These are phyloP conservation scores for Stachybotrys echinatus DNA, from an alignment of 2,329 filamentous ascomycete species.

Conservation along the genomic window DNA sequence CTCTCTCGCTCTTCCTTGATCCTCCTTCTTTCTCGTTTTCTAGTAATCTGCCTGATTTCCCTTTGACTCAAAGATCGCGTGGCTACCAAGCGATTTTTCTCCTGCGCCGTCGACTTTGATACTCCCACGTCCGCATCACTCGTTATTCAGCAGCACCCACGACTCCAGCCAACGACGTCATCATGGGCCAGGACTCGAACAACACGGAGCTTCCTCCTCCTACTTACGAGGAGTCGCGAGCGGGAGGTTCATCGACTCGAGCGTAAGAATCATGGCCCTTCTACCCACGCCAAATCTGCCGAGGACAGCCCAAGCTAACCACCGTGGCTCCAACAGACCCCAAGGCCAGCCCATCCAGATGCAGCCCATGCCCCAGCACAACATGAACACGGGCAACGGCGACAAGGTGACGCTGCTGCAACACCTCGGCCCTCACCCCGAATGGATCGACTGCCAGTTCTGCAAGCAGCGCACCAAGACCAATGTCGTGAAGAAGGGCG, in stretches of 20 bases:
- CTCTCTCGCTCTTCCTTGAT: not conserved
- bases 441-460: constrained; percentile 25
- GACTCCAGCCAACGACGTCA: not conserved
- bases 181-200: not conserved
- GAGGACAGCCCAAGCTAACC: not conserved
- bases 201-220: not conserved
- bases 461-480: constrained; percentile 18
- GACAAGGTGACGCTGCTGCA: constrained; percentile 11
- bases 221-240: not conserved
- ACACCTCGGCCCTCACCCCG: constrained; percentile 14
- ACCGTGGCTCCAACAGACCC: constrained; percentile 14
- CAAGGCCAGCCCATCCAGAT: not conserved
- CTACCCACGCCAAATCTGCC: not conserved
- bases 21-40: not conserved
- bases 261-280: not conserved
- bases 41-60: too few relatives aligned
- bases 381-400: not conserved
- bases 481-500: constrained; percentile 14
- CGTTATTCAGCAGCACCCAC: not conserved
- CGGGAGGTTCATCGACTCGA: not conserved
- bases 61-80: too few relatives aligned
- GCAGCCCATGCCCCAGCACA: not conserved
- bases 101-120: too few relatives aligned
- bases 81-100: not conserved
- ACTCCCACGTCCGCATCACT: too few relatives aligned